Conservation (phyloP, 768 basidiomycete species). For the Trametes cingulata region DNA sequence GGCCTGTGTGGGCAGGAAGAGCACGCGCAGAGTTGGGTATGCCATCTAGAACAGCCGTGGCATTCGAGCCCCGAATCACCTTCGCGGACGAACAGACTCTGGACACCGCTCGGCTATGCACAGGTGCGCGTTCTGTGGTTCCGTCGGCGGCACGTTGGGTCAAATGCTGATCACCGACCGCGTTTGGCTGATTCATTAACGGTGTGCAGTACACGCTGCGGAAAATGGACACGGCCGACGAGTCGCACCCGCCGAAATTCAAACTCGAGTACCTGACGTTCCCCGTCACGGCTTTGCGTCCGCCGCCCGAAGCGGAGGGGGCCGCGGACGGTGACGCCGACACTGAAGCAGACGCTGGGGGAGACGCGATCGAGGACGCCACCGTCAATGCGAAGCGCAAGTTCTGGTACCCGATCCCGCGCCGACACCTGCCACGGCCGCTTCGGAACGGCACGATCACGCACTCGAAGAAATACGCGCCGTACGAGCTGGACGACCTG, state of each 20-base stretch:
- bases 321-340: constrained; percentile 9
- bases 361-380: background rate
- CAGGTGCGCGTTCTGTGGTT: constrained; percentile 56
- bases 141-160: background rate
- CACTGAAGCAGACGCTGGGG: constrained; percentile 20
- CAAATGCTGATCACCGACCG: background rate
- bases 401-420: constrained; percentile 55
- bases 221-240: constrained; percentile 42
- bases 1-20: constrained; percentile 49
- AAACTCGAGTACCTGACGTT: constrained; percentile 82
- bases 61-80: constrained; percentile 65
- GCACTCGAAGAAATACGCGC: constrained; percentile 56
- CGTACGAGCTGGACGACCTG: constrained; percentile 75
- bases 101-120: constrained; percentile 80
- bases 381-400: constrained; percentile 11
- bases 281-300: constrained; percentile 43
- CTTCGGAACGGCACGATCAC: constrained; percentile 44
- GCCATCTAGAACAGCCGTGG: constrained; percentile 60
- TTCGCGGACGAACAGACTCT: constrained; percentile 65
- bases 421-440: constrained; percentile 51
- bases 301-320: constrained; percentile 26
- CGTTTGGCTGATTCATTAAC: constrained; percentile 4
- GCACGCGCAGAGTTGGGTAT: constrained; percentile 64
- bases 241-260: constrained; percentile 57
- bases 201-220: constrained; percentile 65